Conservation (phyloP, 495 filamentous ascomycete species). For the Cladorrhinum samala region DNA sequence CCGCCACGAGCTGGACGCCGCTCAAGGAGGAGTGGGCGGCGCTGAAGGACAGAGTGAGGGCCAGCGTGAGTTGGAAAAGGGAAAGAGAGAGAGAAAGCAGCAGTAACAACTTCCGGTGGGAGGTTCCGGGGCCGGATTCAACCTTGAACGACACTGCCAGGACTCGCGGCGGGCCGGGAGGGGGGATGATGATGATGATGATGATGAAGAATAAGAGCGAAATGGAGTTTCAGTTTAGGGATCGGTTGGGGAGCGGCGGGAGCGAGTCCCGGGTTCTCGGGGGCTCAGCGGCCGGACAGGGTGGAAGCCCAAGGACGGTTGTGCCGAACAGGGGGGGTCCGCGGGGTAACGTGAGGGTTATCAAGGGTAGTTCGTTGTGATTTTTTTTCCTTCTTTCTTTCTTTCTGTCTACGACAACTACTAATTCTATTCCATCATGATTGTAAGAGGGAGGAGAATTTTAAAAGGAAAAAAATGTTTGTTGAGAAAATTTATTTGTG, state of each 20-base stretch:
- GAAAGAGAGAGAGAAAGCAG: not conserved
- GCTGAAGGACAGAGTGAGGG: too few species aligned
- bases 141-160: too few species aligned
- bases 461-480: too few species aligned
- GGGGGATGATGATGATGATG: too few species aligned
- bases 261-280: not conserved
- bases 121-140: not conserved
- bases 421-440: not conserved
- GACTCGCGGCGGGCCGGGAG: too few species aligned
- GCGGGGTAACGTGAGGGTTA: slow-evolving; percentile 9
- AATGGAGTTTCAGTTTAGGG: not conserved
- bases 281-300: not conserved
- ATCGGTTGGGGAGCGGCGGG: not conserved
- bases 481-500: too few species aligned
- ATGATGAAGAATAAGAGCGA: not conserved
- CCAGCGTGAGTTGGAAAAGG: not conserved
- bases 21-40: slow-evolving; percentile 25
- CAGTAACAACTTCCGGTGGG: not conserved
- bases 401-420: not conserved
- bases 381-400: not conserved
- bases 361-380: slow-evolving; percentile 12
- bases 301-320: not conserved
- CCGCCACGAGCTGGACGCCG: slow-evolving; percentile 48
- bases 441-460: not conserved
- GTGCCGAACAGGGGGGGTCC: not conserved